Percentiles rank a stretch among this genome's conserved stretches.
Conservation (phyloP, 2,329 filamentous ascomycete species). For the Trichoderma simmonsii region DNA sequence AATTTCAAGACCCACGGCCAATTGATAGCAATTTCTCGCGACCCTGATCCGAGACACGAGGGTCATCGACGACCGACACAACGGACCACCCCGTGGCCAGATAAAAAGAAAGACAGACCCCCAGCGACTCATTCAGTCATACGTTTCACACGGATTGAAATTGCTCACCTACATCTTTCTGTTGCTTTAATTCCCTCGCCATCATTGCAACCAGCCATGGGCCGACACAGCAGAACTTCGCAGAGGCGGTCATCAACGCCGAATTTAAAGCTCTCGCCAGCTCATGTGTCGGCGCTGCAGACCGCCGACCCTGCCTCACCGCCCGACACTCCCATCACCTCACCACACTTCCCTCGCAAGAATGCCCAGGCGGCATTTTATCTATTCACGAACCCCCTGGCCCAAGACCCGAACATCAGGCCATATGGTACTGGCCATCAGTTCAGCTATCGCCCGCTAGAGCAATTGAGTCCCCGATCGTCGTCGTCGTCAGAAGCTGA, state of each 20-base stretch:
- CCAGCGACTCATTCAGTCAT: slow-evolving; percentile 15
- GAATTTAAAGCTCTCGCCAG: slow-evolving; percentile 37
- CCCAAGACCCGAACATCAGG: slow-evolving; percentile 40
- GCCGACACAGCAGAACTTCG: slow-evolving; percentile 27
- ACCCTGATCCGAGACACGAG: slow-evolving; percentile 18
- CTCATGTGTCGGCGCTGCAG: slow-evolving; percentile 24
- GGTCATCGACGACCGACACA: slow-evolving; percentile 11
- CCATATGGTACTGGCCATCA: slow-evolving; percentile 42
- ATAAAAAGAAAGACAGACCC: slow-evolving; percentile 14
- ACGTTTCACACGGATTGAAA: slow-evolving; percentile 17
- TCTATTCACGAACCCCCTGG: slow-evolving; percentile 30
- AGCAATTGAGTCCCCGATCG: slow-evolving; percentile 38
- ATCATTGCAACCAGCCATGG: slow-evolving; percentile 9
- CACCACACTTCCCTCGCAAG: slow-evolving; percentile 35
- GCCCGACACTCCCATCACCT: slow-evolving; percentile 45
- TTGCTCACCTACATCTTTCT: not conserved
- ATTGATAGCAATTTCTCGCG: slow-evolving; percentile 16
- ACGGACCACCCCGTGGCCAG: slow-evolving; percentile 16
- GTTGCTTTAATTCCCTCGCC: not conserved
- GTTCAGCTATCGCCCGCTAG: slow-evolving; percentile 40
- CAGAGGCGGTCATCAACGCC: slow-evolving; percentile 42
- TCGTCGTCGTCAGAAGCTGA: slow-evolving; percentile 29
- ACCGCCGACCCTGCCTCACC: slow-evolving; percentile 45
- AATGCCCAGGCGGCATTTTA: slow-evolving; percentile 34
- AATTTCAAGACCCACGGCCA: slow-evolving; percentile 7